These are phyloP conservation scores for Colletotrichum tropicale DNA, from an alignment of 2,329 filamentous ascomycete genomes.

Conservation along the genomic window DNA sequence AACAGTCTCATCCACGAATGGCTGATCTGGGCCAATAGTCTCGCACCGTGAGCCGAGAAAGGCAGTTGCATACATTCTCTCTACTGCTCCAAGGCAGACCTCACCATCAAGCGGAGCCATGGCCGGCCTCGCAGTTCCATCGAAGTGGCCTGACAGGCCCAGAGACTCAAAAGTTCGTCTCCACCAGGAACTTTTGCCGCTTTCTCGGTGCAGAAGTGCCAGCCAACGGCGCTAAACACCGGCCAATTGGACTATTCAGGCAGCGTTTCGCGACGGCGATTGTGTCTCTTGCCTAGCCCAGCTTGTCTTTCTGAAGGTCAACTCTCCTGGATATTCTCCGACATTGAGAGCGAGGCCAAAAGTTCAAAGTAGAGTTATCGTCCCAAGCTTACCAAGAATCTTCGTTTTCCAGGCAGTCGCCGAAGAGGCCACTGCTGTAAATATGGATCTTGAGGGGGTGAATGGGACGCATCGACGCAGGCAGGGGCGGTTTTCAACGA, in stretches of 20 bases:
- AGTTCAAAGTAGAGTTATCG: not conserved
- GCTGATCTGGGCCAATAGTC: not conserved
- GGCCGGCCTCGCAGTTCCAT: not conserved
- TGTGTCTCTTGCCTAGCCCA: not conserved
- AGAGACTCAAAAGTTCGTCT: not conserved
- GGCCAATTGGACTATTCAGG: not conserved
- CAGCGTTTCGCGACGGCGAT: not conserved
- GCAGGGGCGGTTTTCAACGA: not conserved
- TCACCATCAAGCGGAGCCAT: not conserved
- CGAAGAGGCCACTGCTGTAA: not conserved
- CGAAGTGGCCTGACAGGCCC: not conserved
- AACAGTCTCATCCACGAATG: not conserved
- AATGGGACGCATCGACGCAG: not conserved
- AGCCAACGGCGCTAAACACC: not conserved
- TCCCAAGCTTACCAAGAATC: not conserved
- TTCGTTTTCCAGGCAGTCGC: not conserved
- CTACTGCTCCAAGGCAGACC: not conserved
- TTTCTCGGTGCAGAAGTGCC: constrained; percentile 3
- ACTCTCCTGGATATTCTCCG: not conserved
- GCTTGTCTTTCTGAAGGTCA: not conserved
- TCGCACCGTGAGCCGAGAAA: not conserved
- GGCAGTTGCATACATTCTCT: not conserved
- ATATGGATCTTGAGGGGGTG: not conserved
- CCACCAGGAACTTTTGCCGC: constrained; percentile 8
- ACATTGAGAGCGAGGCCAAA: not conserved